phyloP scores from a whole-genome alignment of 495 filamentous ascomycete genomes.

The Podospora comata region DNA sequence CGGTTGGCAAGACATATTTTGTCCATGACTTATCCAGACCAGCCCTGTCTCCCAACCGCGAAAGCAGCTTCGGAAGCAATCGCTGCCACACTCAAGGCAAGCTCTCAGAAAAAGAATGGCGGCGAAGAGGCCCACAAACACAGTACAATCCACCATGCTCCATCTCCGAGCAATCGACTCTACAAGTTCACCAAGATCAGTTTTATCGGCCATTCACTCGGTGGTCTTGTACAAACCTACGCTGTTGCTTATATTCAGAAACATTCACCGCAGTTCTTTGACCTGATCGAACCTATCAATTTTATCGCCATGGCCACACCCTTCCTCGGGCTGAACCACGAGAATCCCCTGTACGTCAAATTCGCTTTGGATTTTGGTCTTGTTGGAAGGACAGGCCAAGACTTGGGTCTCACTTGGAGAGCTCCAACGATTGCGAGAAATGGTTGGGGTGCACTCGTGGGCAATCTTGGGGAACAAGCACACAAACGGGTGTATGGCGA shows the following conservation, averaged over 20 bases:
- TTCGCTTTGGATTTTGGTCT: constrained; percentile 96
- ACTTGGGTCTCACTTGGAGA: constrained; percentile 91
- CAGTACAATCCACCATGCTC: constrained; percentile 50
- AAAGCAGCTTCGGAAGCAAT: constrained; percentile 48
- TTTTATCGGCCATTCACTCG: constrained; percentile 90
- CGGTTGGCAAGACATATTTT: constrained; percentile 89
- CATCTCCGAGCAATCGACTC: constrained; percentile 45
- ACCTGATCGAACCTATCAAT: constrained; percentile 81
- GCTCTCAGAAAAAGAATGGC: constrained; percentile 26
- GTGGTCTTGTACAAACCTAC: constrained; percentile 88
- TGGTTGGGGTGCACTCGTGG: constrained; percentile 84
- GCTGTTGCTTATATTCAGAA: constrained; percentile 97
- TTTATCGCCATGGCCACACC: constrained; percentile 91
- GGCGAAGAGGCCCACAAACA: constrained; percentile 46
- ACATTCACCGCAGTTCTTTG: constrained; percentile 88
- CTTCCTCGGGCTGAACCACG: constrained; percentile 90
- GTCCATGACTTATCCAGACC: constrained; percentile 85
- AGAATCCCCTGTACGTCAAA: constrained; percentile 94
- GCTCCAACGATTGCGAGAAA: constrained; percentile 77
- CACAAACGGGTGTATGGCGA: constrained; percentile 62
- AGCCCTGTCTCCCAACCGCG: constrained; percentile 72
- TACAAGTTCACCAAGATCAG: constrained; percentile 94
- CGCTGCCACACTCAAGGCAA: constrained; percentile 33
- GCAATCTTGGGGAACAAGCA: constrained; percentile 65
- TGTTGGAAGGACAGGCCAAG: constrained; percentile 90